Conservation (phyloP, 2,329 filamentous ascomycete species). For the Stachybotrys echinatus region DNA sequence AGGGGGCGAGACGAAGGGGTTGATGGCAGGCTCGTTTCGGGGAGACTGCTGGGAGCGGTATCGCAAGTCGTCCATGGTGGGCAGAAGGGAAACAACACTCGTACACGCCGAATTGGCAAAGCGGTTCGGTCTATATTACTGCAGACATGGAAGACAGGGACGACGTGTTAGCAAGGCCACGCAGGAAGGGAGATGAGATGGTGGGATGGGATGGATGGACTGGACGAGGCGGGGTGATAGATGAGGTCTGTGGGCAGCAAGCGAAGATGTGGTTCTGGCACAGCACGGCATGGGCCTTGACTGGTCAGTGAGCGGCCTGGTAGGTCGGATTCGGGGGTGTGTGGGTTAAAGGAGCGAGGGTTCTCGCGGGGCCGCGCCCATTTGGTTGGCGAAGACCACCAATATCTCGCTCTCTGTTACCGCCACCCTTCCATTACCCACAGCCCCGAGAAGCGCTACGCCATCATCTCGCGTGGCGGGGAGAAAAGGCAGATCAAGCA, state of each 20-base stretch:
- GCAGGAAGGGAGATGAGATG: slow-evolving; percentile 16
- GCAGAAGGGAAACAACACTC: slow-evolving; percentile 31
- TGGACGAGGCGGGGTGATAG: not conserved
- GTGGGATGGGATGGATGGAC: slow-evolving; percentile 1
- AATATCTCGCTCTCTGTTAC: not conserved
- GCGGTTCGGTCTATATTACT: slow-evolving; percentile 24
- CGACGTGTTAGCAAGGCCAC: slow-evolving; percentile 20
- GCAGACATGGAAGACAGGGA: slow-evolving; percentile 29
- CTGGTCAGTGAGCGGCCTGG: not conserved
- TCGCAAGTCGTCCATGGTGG: slow-evolving; percentile 68
- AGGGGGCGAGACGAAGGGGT: slow-evolving; percentile 68
- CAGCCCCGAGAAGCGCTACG: slow-evolving; percentile 3
- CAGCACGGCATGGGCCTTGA: not conserved
- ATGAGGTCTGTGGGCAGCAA: slow-evolving; percentile 4
- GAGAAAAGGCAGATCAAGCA: slow-evolving; percentile 1
- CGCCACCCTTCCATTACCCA: slow-evolving; percentile 1
- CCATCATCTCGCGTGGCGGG: slow-evolving; percentile 3
- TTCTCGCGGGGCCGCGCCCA: not conserved
- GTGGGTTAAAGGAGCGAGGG: not conserved
- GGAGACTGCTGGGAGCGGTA: slow-evolving; percentile 74
- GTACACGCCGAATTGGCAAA: slow-evolving; percentile 32
- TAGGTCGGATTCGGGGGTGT: not conserved
- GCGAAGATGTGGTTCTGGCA: slow-evolving; percentile 6
- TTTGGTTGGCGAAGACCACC: not conserved
- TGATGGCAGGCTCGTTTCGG: slow-evolving; percentile 69